phyloP scores from a whole-genome alignment of 129 eudicot species.

The Silybum marianum region DNA sequence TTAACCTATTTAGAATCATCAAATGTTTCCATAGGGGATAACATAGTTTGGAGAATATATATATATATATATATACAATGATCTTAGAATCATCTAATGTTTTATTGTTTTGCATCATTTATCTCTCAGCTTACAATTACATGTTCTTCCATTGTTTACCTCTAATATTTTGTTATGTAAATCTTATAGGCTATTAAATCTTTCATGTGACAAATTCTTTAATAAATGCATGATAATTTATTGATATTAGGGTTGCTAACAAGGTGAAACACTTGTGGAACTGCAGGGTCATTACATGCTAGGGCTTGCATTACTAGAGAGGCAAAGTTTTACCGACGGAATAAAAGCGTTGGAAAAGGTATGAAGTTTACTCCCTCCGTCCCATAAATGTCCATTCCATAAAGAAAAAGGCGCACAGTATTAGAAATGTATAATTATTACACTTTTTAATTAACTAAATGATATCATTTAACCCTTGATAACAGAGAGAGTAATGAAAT shows the following conservation, averaged over 20 bases:
- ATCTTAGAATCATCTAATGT: slow-evolving; percentile 1
- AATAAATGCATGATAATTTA: too few relatives aligned
- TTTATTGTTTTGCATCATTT: neutral
- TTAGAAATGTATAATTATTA: neutral
- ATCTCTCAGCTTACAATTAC: neutral
- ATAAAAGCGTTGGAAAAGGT: slow-evolving; percentile 73
- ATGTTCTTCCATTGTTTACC: neutral
- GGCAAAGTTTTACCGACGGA: slow-evolving; percentile 60
- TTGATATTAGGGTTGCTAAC: slow-evolving; percentile 13
- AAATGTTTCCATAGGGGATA: neutral
- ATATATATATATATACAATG: neutral
- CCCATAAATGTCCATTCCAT: neutral
- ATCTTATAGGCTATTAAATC: too few relatives aligned
- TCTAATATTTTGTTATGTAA: neutral
- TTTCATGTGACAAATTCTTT: too few relatives aligned
- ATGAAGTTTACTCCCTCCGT: neutral
- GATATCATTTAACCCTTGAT: neutral
- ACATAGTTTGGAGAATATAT: neutral
- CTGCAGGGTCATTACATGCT: slow-evolving; percentile 88
- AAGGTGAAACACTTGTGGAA: neutral
- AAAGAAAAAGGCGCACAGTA: neutral
- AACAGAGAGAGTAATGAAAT: neutral
- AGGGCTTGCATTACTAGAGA: slow-evolving; percentile 76
- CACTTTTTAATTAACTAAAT: neutral
- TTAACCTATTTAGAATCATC: neutral